Evolutionary conservation across 768 basidiomycete genomes (phyloP).

Genomic region (Megacollybia marginata): DNA sequence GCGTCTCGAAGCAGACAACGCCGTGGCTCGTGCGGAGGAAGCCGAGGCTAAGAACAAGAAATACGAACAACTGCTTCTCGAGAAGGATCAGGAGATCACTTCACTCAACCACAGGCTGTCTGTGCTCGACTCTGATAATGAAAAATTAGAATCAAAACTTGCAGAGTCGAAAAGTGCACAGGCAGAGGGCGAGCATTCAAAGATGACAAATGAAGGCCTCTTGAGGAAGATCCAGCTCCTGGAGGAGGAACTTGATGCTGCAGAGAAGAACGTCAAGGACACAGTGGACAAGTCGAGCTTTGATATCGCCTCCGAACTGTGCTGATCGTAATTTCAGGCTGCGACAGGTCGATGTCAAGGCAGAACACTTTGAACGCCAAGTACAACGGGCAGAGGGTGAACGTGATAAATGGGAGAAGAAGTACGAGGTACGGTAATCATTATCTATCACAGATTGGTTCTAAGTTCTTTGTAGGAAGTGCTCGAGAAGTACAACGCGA

Average conservation of each 20-base stretch:
- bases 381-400: constrained; percentile 83
- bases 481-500: constrained; percentile 57
- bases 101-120: constrained; percentile 70
- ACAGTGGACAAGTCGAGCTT: constrained; percentile 86
- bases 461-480: constrained; percentile 47
- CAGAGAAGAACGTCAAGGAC: constrained; percentile 96
- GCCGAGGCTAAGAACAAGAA: constrained; percentile 83
- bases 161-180: constrained; percentile 54
- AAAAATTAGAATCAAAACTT: constrained; percentile 64
- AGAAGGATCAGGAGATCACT: constrained; percentile 78
- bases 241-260: constrained; percentile 91
- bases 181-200: constrained; percentile 64
- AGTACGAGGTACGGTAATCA: constrained; percentile 68
- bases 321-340: constrained; percentile 43
- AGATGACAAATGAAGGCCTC: constrained; percentile 66
- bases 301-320: neutral
- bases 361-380: constrained; percentile 95
- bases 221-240: constrained; percentile 81
- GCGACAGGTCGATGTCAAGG: constrained; percentile 95
- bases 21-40: constrained; percentile 75
- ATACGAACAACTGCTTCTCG: constrained; percentile 62
- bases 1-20: constrained; percentile 79
- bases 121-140: constrained; percentile 59
- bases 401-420: constrained; percentile 90
- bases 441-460: neutral